Percentiles rank a stretch among this genome's conserved stretches.
Evolutionary conservation across 768 basidiomycete species (phyloP).

Genomic region (Suillus ampliporus): DNA sequence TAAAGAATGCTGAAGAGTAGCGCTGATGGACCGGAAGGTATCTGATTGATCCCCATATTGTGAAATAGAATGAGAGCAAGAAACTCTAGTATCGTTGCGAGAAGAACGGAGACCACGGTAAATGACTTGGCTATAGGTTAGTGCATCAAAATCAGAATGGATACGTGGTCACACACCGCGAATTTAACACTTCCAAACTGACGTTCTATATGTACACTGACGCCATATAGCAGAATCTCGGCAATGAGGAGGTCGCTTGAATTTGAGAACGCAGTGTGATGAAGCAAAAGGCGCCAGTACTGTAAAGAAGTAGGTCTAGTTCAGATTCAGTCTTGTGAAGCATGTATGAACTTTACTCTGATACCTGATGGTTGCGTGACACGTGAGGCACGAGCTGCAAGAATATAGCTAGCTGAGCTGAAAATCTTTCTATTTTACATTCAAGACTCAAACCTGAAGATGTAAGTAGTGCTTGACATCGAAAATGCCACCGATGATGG

Average conservation of each 20-base stretch:
- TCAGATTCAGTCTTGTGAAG: constrained; percentile 37
- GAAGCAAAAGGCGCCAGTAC: constrained; percentile 84
- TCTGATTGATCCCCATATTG: constrained; percentile 69
- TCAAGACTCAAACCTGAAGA: constrained; percentile 61
- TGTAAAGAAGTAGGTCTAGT: constrained; percentile 42
- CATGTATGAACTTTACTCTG: constrained; percentile 11
- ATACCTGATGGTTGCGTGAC: constrained; percentile 87
- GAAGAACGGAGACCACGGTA: constrained; percentile 64
- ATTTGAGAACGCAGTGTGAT: constrained; percentile 80
- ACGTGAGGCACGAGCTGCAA: constrained; percentile 83
- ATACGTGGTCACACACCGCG: constrained; percentile 59
- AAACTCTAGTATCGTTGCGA: constrained; percentile 75
- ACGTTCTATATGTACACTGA: constrained; percentile 76
- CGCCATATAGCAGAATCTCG: constrained; percentile 74
- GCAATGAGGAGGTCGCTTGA: constrained; percentile 86
- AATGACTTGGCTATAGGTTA: constrained; percentile 65
- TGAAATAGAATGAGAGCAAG: constrained; percentile 67
- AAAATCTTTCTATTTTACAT: not conserved
- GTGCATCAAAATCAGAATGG: not conserved
- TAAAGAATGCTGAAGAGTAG: constrained; percentile 82
- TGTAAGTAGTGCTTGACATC: constrained; percentile 91
- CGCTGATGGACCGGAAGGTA: constrained; percentile 78
- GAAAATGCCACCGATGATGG: constrained; percentile 78
- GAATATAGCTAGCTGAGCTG: constrained; percentile 15
- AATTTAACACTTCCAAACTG: constrained; percentile 88